These are phyloP conservation scores for Cercospora sp. DNA, from an alignment of 2,329 filamentous ascomycete genomes.

Conservation along the genomic window DNA sequence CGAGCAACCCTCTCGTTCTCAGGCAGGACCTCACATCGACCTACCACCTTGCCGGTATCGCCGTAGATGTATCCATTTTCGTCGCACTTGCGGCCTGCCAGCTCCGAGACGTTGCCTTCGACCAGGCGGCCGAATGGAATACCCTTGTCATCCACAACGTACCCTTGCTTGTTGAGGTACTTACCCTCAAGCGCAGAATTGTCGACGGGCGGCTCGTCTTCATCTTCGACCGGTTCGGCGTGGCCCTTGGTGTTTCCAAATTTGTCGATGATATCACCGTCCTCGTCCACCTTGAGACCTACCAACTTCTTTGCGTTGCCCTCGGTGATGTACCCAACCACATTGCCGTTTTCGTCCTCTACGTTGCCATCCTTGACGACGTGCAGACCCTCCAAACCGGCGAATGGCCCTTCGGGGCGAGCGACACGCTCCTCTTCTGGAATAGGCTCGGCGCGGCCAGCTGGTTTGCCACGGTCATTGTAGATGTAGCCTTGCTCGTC, in stretches of 20 bases:
- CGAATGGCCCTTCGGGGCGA: conserved; percentile 65
- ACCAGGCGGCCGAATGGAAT: conserved; percentile 59
- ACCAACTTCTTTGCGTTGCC: conserved; percentile 72
- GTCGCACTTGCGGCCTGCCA: conserved; percentile 59
- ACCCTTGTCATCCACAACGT: conserved; percentile 55
- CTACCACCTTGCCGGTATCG: conserved; percentile 58
- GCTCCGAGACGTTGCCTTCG: conserved; percentile 58
- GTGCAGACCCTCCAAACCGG: conserved; percentile 63
- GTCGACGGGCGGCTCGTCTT: conserved; percentile 44
- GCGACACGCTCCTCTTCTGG: conserved; percentile 58
- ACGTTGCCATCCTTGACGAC: conserved; percentile 70
- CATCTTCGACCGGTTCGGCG: conserved; percentile 56
- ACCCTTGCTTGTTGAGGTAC: conserved; percentile 60
- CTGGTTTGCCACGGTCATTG: conserved; percentile 57
- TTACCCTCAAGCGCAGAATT: conserved; percentile 57
- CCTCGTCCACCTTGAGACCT: conserved; percentile 74
- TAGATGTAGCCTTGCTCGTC: conserved; percentile 58
- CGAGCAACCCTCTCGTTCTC: conserved; percentile 57
- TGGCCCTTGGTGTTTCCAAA: conserved; percentile 66
- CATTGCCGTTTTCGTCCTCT: conserved; percentile 74
- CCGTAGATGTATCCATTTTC: conserved; percentile 58
- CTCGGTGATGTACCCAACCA: conserved; percentile 69
- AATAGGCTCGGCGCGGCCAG: conserved; percentile 59
- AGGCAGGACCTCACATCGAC: conserved; percentile 59
- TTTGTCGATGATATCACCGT: conserved; percentile 78